Base-by-base conservation (phyloP, 2,329 filamentous ascomycete genomes). In the Cladorrhinum sp. region DNA sequence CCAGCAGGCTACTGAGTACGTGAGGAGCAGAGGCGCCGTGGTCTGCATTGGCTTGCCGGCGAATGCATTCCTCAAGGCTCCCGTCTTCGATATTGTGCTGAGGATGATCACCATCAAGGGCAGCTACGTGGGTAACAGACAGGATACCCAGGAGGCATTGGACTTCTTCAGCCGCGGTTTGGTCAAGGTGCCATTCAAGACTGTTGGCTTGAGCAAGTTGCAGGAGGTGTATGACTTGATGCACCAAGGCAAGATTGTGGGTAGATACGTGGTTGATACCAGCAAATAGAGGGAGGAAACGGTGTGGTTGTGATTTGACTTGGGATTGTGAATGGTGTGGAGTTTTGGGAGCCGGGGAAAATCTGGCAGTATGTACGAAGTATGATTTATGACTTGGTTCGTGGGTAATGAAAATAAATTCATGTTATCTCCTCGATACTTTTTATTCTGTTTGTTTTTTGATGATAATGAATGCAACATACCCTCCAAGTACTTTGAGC, bases 61-160 rank as follows among this genome's bases (percentile, higher is more conserved):
- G 39, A 82, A 87, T 65, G 92, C 93, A 1, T 90, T 82, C 76
- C 83, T 97, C 66, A 85, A 84, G 68, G 92, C 93, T 1, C 90
- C 92, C 42, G 92, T 97, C 59, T 96, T 97, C 74, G 88, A 93
- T 72, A 91, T 89, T 7, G 94, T 97, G 64, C 82, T 94, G 72
- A 80, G 88, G 77, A 96, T 96, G 92, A 87, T 97, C 79, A 87
- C 77, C 70, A 97, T 98, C 82, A 91, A 91, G 80, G 93, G 93
- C 63, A 92, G 87, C 69, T 97, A 97, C 73, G 94, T 98, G 67
- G 94, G 94, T 61, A 97, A 96, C 80, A 86, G 94, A 67, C 87
- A 89, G 73, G 94, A 98, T 74, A 89, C 87, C 1, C 85, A 87
- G 57, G 94, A 98, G 80, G 93, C 94, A 2, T 81, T 98, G 64